Evolutionary conservation across 2,329 filamentous ascomycete species (phyloP).

Genomic region (Trichoderma polysporum): DNA sequence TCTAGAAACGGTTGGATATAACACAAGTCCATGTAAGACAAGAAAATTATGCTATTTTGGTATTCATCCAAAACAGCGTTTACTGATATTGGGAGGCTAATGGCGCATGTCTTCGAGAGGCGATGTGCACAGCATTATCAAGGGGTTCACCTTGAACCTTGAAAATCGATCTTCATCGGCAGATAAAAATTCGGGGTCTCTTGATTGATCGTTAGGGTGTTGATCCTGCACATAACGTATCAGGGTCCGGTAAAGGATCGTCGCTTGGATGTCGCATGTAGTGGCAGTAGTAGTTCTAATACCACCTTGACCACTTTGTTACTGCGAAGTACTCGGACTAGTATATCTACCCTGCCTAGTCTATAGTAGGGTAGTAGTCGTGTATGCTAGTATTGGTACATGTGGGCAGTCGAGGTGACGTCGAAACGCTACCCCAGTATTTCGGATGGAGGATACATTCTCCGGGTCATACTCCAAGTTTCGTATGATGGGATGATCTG

Average conservation of each 20-base stretch:
- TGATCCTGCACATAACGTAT: slow-evolving; percentile 5
- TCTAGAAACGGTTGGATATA: slow-evolving; percentile 9
- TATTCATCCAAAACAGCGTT: background rate
- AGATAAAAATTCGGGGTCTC: slow-evolving; percentile 14
- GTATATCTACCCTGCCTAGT: background rate
- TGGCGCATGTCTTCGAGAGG: background rate
- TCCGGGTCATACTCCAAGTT: background rate
- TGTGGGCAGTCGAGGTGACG: background rate
- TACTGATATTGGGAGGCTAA: background rate
- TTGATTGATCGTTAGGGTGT: background rate
- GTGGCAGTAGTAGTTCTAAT: background rate
- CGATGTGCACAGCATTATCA: background rate
- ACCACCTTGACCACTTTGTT: background rate
- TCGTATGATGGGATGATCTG: slow-evolving; percentile 7
- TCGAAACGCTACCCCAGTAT: slow-evolving; percentile 5
- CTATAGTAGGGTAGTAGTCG: background rate
- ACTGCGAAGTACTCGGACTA: too few species aligned
- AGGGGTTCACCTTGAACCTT: background rate
- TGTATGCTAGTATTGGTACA: background rate
- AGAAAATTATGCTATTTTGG: background rate
- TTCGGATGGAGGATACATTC: background rate
- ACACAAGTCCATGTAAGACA: background rate
- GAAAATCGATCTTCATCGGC: slow-evolving; percentile 12
- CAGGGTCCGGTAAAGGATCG: slow-evolving; percentile 12
- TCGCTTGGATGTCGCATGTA: background rate